Conservation (phyloP, 1,284 basidiomycete species). For the Ustilago shanxiensis region DNA sequence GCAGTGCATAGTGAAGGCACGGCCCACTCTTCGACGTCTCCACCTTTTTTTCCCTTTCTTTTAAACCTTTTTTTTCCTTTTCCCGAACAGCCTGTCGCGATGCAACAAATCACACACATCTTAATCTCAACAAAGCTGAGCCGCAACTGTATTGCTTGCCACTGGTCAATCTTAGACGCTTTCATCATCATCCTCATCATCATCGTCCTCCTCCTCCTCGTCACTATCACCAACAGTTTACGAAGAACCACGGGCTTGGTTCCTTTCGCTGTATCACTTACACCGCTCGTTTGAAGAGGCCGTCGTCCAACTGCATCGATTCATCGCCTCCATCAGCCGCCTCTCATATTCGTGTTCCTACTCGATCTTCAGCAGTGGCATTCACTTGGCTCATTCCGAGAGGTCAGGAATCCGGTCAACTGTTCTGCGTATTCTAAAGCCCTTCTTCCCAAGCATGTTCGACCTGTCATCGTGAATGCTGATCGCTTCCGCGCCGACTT, state of each 20-base stretch:
- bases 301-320: too few species aligned
- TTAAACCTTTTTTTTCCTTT: neutral
- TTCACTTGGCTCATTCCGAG: neutral
- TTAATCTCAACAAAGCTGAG: constrained; percentile 4
- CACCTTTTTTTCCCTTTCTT: neutral
- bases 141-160: too few species aligned
- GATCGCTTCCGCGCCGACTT: neutral
- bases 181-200: neutral
- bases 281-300: neutral
- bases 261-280: neutral
- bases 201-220: too few species aligned
- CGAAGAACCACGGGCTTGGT: neutral
- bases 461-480: constrained; percentile 4
- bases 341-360: neutral
- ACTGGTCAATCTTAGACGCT: too few species aligned
- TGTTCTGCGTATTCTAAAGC: too few species aligned
- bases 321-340: neutral
- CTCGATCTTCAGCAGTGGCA: neutral
- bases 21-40: neutral
- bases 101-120: neutral
- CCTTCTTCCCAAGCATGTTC: constrained; percentile 15
- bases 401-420: too few species aligned
- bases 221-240: too few species aligned
- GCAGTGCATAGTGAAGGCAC: too few species aligned
- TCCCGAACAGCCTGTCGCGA: neutral